Conservation (phyloP, 2,329 filamentous ascomycete species). For the Botrytis fabae region DNA sequence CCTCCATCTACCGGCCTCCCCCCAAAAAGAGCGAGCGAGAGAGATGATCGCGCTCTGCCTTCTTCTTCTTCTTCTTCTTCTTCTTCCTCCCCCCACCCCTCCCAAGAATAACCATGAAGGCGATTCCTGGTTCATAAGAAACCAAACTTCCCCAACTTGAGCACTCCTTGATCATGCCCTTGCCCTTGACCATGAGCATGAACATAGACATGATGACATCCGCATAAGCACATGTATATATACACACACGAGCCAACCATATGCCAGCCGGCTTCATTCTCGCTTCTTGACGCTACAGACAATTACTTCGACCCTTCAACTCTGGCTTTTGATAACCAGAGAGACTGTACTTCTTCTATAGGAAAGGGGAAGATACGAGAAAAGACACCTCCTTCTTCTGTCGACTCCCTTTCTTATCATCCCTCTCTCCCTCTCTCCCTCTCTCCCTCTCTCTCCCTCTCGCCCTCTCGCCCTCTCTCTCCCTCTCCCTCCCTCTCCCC, state of each 20-base stretch:
- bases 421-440: background rate
- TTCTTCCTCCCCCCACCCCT: no score
- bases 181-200: background rate
- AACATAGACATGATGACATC: constrained; percentile 12
- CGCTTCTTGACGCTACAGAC: background rate
- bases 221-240: background rate
- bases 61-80: no score
- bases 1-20: constrained; percentile 3
- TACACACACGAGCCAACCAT: background rate
- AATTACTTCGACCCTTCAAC: background rate
- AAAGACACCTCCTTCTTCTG: background rate
- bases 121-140: background rate
- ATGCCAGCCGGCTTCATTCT: background rate
- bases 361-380: background rate
- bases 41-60: background rate
- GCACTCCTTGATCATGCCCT: background rate
- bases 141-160: background rate
- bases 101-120: background rate
- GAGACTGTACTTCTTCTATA: background rate
- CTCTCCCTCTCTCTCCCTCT: background rate
- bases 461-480: background rate
- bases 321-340: background rate
- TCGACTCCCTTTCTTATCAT: background rate
- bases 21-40: no score
- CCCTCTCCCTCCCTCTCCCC: background rate